phyloP scores from a whole-genome alignment of 768 basidiomycete genomes.

The Phaffia tasmanica region DNA sequence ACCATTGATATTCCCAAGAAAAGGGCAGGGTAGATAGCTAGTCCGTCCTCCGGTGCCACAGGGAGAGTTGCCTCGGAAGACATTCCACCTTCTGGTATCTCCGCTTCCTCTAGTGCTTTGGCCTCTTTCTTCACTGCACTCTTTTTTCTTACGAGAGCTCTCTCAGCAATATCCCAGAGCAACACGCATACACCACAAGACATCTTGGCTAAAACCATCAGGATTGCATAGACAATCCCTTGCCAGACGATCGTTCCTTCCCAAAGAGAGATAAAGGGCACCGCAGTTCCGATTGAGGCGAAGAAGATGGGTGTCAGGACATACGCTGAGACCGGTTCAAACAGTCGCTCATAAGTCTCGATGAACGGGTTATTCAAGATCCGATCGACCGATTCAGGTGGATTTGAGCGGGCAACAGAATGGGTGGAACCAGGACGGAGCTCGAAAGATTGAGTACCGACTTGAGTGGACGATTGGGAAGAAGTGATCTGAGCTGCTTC shows the following conservation, averaged over 20 bases:
- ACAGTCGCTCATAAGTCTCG: conserved; percentile 30
- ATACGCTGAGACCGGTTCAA: conserved; percentile 40
- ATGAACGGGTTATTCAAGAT: conserved; percentile 2
- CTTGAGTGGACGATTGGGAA: background rate
- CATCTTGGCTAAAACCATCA: conserved; percentile 51
- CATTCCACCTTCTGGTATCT: background rate
- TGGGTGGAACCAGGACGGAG: conserved; percentile 27
- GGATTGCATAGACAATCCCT: conserved; percentile 46
- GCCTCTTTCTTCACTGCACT: background rate
- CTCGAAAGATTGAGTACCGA: background rate
- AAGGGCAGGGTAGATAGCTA: conserved; percentile 32
- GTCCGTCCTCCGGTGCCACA: background rate
- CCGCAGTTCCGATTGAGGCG: conserved; percentile 48
- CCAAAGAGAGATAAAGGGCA: conserved; percentile 46
- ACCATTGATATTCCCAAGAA: conserved; percentile 53
- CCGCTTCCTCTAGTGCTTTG: background rate
- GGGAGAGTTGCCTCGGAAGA: background rate
- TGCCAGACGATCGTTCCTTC: conserved; percentile 44
- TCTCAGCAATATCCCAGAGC: conserved; percentile 28
- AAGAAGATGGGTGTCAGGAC: conserved; percentile 57
- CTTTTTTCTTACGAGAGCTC: background rate
- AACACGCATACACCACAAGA: conserved; percentile 44
- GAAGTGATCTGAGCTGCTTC: background rate
- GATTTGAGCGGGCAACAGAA: conserved; percentile 32
- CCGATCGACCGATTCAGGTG: background rate